Evolutionary conservation across 2,329 filamentous ascomycete genomes (phyloP), one percentile per base, ranked within the genome.

Genomic region (Blumeria graminis): DNA sequence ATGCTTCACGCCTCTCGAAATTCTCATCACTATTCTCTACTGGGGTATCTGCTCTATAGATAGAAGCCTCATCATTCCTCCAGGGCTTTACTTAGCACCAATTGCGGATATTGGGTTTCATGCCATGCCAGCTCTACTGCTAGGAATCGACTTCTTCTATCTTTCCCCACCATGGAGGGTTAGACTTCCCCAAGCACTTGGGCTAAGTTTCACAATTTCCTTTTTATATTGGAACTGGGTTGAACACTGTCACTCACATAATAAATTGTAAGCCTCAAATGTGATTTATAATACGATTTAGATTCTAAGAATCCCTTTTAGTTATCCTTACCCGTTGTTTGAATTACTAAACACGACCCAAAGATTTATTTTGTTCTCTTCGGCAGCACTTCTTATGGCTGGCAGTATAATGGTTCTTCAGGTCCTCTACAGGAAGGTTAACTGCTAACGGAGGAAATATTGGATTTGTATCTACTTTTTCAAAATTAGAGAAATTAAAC

Each of bases 321-420:
- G 81, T 72, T 93, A 94, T 62, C 87, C 88, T 0, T 94, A 95
- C 67, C 88, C 89, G 1, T 75, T 94, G 32, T 90, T 95, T 60
- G 80, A 73, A 8, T 66, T 84, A 48, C 70, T 93, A 45, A 74
- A 72, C 54, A 83, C 79, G 0, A 65, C 71, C 53, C 81, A 87
- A 64, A 76, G 89, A 18, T 70, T 80, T 8, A 69, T 76, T 0
- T 71, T 94, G 9, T 94, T 93, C 62, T 73, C 73, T 0, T 70
- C 77, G 16, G 84, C 84, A 45, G 87, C 85, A 0, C 64, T 75
- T 0, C 68, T 85, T 14, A 89, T 93, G 78, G 81, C 84, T 1
- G 66, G 72, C 3, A 86, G 80, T 61, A 89, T 85, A 0, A 70
- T 77, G 22, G 69, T 73, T 9, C 69, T 94, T 60, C 83, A 87